A percentile compares a stretch with the other conserved stretches of the same genome.
phyloP scores from a whole-genome alignment of 1,284 basidiomycete species.

The Leccinum angustisporum region DNA sequence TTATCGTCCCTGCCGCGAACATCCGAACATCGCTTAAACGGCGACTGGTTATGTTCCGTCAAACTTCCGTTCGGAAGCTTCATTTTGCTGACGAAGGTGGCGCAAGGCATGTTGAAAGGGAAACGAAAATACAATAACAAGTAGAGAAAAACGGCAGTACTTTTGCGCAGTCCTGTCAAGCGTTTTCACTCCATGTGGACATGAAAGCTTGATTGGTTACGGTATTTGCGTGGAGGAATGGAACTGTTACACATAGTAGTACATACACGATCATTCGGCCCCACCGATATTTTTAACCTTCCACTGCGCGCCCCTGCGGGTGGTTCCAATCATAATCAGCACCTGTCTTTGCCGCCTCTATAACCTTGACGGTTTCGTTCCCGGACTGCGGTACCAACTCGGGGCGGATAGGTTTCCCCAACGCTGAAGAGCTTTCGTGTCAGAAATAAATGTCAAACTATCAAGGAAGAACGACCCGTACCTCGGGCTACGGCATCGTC shows the following conservation, averaged over 20 bases:
- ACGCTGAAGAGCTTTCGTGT: conserved; percentile 14
- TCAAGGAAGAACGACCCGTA: conserved; percentile 6
- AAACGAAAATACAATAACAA: conserved; percentile 23
- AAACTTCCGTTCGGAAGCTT: conserved; percentile 18
- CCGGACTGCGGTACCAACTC: conserved; percentile 23
- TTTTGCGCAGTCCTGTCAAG: conserved; percentile 14
- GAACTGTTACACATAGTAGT: not conserved
- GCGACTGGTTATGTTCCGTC: conserved; percentile 27
- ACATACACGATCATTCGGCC: conserved; percentile 1
- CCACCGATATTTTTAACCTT: conserved; percentile 15
- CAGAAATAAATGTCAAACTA: conserved; percentile 7
- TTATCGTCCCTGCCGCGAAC: conserved; percentile 20
- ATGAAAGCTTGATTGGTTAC: not conserved
- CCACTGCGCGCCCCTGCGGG: conserved; percentile 7
- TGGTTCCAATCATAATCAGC: conserved; percentile 26
- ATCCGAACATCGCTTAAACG: conserved; percentile 26
- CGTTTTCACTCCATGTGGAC: conserved; percentile 8
- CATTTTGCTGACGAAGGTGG: conserved; percentile 17
- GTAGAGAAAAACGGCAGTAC: conserved; percentile 21
- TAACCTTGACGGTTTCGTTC: not conserved
- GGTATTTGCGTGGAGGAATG: conserved; percentile 5
- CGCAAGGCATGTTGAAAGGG: not conserved
- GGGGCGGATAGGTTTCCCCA: conserved; percentile 19
- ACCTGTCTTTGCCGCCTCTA: conserved; percentile 12
- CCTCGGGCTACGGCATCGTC: conserved; percentile 23